Evolutionary conservation across 2,329 filamentous ascomycete species (phyloP).

Genomic region (Neonectria sp.): DNA sequence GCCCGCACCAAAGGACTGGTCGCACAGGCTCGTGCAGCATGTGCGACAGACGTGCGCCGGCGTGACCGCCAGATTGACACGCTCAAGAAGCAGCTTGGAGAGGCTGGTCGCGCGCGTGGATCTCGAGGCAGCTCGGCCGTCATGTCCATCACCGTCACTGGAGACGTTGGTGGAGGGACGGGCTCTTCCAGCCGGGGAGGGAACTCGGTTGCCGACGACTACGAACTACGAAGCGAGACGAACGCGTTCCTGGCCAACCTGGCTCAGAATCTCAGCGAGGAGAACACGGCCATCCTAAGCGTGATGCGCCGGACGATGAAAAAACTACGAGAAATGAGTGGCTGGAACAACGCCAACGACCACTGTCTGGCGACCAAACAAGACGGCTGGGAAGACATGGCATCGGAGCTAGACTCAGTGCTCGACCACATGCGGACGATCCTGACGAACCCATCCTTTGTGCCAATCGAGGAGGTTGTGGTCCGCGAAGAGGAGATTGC

Average conservation of each 20-base stretch:
- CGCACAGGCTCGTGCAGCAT: conserved; percentile 87
- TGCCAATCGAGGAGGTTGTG: conserved; percentile 94
- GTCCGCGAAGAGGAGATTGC: conserved; percentile 93
- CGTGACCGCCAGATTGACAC: conserved; percentile 91
- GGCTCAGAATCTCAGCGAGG: conserved; percentile 87
- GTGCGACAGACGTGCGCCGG: conserved; percentile 91
- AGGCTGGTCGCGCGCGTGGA: conserved; percentile 75
- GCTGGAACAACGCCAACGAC: conserved; percentile 61
- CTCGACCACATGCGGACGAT: conserved; percentile 86
- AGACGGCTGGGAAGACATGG: conserved; percentile 74
- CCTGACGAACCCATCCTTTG: conserved; percentile 95
- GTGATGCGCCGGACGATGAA: conserved; percentile 80
- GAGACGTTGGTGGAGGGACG: conserved; percentile 67
- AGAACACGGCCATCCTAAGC: conserved; percentile 87
- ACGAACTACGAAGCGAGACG: conserved; percentile 87
- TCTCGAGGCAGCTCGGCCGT: conserved; percentile 68
- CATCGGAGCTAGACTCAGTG: conserved; percentile 80
- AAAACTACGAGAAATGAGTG: conserved; percentile 79
- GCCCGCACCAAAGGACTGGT: conserved; percentile 83
- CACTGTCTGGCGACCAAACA: conserved; percentile 51
- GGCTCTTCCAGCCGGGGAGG: conserved; percentile 47
- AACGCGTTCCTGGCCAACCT: conserved; percentile 91
- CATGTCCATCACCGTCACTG: conserved; percentile 70
- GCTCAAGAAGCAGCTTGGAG: conserved; percentile 88
- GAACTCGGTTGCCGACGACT: conserved; percentile 59